phyloP scores from a whole-genome alignment of 208 protist species.

The Trypanosoma caninum region DNA sequence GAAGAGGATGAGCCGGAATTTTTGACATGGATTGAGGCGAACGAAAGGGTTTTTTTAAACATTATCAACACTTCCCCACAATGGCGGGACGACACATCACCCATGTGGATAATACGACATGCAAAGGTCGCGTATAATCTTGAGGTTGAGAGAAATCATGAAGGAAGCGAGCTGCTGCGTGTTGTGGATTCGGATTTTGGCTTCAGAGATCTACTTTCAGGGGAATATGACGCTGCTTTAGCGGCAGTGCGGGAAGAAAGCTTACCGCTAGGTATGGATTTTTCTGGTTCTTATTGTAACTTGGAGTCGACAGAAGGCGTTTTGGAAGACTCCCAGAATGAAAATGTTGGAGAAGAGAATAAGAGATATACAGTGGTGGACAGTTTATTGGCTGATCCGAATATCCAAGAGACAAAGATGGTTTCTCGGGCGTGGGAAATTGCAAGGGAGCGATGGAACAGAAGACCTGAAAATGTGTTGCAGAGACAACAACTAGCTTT shows the following conservation, averaged over 20 bases:
- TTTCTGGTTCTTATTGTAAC: neutral
- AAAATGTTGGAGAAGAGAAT: neutral
- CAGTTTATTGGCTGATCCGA: slow-evolving; percentile 2
- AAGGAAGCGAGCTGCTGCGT: neutral
- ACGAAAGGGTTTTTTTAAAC: slow-evolving; percentile 44
- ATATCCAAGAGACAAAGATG: slow-evolving; percentile 4
- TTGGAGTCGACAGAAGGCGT: neutral
- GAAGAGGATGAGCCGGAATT: slow-evolving; percentile 33
- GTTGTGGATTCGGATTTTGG: neutral
- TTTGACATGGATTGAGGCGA: slow-evolving; percentile 49
- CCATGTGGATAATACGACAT: slow-evolving; percentile 16
- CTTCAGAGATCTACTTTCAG: neutral
- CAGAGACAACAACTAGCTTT: neutral
- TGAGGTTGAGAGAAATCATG: neutral
- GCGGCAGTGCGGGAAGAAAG: neutral
- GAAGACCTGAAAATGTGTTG: neutral
- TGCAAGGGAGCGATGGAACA: slow-evolving; percentile 2
- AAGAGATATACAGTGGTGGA: too few species aligned
- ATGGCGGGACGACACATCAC: slow-evolving; percentile 15
- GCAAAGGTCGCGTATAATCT: slow-evolving; percentile 6
- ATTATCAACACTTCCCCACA: slow-evolving; percentile 17
- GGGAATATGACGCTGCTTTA: neutral
- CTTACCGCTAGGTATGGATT: neutral
- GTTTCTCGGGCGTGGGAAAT: slow-evolving; percentile 3
- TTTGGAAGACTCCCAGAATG: neutral